Percentiles rank a stretch among this genome's conserved stretches.
These are phyloP conservation scores for Cerrena zonata DNA, from an alignment of 1,284 basidiomycete species.

Conservation along the genomic window DNA sequence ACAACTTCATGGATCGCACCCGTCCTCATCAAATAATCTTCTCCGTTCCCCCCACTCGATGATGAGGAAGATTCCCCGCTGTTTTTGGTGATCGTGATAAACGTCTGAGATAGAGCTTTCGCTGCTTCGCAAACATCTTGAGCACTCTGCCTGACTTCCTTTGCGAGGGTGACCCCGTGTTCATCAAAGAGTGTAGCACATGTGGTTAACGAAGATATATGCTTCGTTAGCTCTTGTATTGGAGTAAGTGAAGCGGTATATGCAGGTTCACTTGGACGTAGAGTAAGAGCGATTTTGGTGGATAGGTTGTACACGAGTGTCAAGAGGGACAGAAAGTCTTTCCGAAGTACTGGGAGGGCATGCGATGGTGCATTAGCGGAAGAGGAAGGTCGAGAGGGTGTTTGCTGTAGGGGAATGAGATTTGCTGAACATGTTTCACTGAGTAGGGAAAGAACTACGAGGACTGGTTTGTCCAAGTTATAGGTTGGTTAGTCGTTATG, in stretches of 20 bases:
- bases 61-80: background rate
- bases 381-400: slow-evolving; percentile 7
- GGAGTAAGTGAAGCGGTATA: slow-evolving; percentile 50
- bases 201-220: slow-evolving; percentile 52
- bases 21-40: slow-evolving; percentile 51
- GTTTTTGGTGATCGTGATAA: slow-evolving; percentile 23
- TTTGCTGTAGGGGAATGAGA: slow-evolving; percentile 27
- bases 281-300: slow-evolving; percentile 61
- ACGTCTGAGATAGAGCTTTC: slow-evolving; percentile 35
- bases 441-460: slow-evolving; percentile 21
- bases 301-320: slow-evolving; percentile 53
- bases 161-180: slow-evolving; percentile 51
- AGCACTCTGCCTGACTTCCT: slow-evolving; percentile 40
- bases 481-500: background rate
- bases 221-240: slow-evolving; percentile 51
- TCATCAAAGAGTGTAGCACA: slow-evolving; percentile 49
- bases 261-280: slow-evolving; percentile 56
- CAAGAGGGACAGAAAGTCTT: slow-evolving; percentile 57
- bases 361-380: slow-evolving; percentile 23
- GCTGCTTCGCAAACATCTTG: slow-evolving; percentile 45
- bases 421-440: slow-evolving; percentile 42
- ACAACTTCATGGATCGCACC: slow-evolving; percentile 64
- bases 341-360: slow-evolving; percentile 38
- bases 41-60: slow-evolving; percentile 13
- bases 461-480: slow-evolving; percentile 12